Percentiles rank a stretch among this genome's conserved stretches.
These are phyloP conservation scores for Geoglossum glabrum DNA, from an alignment of 495 filamentous ascomycete species.

Conservation along the genomic window DNA sequence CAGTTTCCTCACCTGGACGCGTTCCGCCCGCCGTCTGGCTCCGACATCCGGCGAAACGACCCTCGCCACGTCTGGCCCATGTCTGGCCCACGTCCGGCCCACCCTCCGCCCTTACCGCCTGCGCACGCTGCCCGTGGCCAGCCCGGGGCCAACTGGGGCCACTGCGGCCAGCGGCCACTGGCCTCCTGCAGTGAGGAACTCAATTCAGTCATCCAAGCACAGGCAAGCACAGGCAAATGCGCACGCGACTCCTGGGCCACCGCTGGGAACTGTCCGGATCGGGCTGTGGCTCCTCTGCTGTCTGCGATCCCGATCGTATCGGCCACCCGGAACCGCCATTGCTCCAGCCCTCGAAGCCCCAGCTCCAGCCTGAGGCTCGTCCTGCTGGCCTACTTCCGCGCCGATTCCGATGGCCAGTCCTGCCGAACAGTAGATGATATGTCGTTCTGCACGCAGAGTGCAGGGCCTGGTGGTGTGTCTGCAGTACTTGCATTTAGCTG, in stretches of 20 bases:
- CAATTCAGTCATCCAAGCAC: not conserved
- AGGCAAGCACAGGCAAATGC: not conserved
- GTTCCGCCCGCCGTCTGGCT: too few relatives aligned
- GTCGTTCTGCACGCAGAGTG: not conserved
- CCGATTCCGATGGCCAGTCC: not conserved
- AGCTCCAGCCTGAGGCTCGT: too few relatives aligned
- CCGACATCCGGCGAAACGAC: not conserved
- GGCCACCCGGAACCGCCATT: not conserved
- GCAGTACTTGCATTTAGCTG: not conserved
- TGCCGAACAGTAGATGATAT: not conserved
- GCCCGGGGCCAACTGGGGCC: too few relatives aligned
- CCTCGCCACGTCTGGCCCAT: not conserved
- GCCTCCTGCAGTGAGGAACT: not conserved
- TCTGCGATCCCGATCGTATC: not conserved
- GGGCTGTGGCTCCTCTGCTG: too few relatives aligned
- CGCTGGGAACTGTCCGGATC: too few relatives aligned
- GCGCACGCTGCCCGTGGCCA: too few relatives aligned
- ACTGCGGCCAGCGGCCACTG: not conserved
- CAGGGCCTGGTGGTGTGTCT: not conserved
- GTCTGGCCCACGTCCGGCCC: too few relatives aligned
- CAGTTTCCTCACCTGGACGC: too few relatives aligned
- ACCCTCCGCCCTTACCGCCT: not conserved
- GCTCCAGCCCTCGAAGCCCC: not conserved
- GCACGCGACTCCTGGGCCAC: not conserved
- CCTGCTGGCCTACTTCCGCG: too few relatives aligned